Evolutionary conservation across 208 protist genomes (phyloP), one percentile per base, ranked within the genome.

Genomic region (Acanthamoeba royreba): DNA sequence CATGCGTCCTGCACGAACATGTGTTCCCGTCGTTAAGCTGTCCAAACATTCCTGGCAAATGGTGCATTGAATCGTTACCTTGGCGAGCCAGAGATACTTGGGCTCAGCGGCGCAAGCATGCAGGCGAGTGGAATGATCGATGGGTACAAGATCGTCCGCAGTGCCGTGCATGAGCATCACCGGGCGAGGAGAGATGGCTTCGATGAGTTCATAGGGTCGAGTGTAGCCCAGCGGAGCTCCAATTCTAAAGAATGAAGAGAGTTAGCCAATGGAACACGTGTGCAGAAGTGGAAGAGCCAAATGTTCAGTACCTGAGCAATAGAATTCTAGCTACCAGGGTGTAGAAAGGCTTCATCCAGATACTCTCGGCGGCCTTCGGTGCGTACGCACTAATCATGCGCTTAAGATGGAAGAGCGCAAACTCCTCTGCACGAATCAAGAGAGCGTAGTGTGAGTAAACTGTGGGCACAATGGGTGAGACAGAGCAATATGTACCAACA

Each of bases 131-230:
- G 98, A 98, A 94, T 98, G 98, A 46, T 96, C 95, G 47, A 95
- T 92, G 25, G 98, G 97, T 43, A 98, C 97, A 49, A 98, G 95
- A 5, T 97, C 97, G 93, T 98, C 98, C 9, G 90, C 95, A 33
- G 97, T 98, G 90, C 98, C 98, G 94, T 98, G 98, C 97, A 98
- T 98, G 11, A 98, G 92, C 79, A 98, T 89, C 5, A 98, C 77
- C 7, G 98, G 98, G 11, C 98, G 95, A 8, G 97, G 97, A 0
- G 97, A 94, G 46, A 98, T 95, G 49, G 94, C 96, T n/a, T 93
- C 58, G 55, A 98, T 97, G 49, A 97, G 96, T 28, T 66, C 46
- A 47, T 90, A 90, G 43, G 83, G 83, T 25, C 83, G 42, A 1
- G 42, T 63, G 83, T 90, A 90, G 45, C 83, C 83, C 9, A 66